A percentile compares a stretch with the other conserved stretches of the same genome.
These are phyloP conservation scores for Hortaea sp. DNA, from an alignment of 2,329 filamentous ascomycete species.

Conservation along the genomic window DNA sequence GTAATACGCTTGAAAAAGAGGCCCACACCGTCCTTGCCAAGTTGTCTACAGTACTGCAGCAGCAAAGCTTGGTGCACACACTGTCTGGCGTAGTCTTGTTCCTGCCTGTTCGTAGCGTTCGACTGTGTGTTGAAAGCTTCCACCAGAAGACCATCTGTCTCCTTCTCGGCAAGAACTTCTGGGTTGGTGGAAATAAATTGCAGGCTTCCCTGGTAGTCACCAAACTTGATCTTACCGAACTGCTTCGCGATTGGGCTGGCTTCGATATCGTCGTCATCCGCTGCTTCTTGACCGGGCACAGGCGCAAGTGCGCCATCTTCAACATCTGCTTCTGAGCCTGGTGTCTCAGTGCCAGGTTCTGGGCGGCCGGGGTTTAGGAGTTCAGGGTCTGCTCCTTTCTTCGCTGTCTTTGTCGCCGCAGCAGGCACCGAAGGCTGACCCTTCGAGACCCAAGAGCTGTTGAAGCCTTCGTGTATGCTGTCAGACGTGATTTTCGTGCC, in stretches of 20 bases:
- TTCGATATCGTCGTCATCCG: conserved; percentile 64
- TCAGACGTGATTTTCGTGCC: conserved; percentile 89
- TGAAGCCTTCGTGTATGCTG: conserved; percentile 76
- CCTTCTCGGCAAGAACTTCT: conserved; percentile 66
- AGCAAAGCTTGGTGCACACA: conserved; percentile 90
- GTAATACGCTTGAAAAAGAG: conserved; percentile 96
- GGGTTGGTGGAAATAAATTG: conserved; percentile 73
- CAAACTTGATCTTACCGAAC: conserved; percentile 68
- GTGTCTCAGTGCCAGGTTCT: conserved; percentile 35
- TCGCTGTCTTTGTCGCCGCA: conserved; percentile 17
- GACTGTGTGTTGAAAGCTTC: conserved; percentile 85
- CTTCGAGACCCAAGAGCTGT: conserved; percentile 72
- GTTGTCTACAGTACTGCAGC: conserved; percentile 84
- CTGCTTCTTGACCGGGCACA: conserved; percentile 31
- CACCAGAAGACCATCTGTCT: conserved; percentile 83
- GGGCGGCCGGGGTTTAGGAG: conserved; percentile 24
- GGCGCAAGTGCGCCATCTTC: conserved; percentile 40
- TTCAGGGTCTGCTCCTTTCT: conserved; percentile 25
- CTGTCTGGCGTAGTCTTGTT: conserved; percentile 61
- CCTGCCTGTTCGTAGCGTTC: conserved; percentile 45
- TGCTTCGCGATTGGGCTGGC: conserved; percentile 67
- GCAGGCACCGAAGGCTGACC: conserved; percentile 12
- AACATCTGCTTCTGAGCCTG: conserved; percentile 52
- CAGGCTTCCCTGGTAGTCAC: conserved; percentile 63
- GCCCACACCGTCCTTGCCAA: conserved; percentile 77